Evolutionary conservation across 257 asterid genomes (phyloP).

Genomic region (Verbena officinalis): DNA sequence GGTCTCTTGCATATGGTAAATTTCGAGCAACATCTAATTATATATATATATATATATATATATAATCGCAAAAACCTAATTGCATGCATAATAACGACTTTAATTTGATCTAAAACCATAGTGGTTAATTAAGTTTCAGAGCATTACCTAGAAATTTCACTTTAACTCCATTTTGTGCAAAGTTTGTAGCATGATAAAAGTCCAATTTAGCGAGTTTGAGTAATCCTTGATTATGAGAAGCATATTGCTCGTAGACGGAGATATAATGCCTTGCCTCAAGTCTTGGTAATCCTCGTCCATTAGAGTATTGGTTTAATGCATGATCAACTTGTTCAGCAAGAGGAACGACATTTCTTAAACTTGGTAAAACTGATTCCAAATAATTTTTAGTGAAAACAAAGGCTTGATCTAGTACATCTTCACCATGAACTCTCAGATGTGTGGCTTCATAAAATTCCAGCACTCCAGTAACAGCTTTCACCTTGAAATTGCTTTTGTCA

Average conservation of each 20-base stretch:
- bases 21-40: slow-evolving; percentile 17
- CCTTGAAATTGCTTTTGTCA: slow-evolving; percentile 24
- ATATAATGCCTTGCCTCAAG: too few relatives aligned
- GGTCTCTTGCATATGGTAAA: slow-evolving; percentile 35
- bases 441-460: slow-evolving; percentile 45
- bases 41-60: too few relatives aligned
- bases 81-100: background rate
- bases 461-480: slow-evolving; percentile 6
- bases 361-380: slow-evolving; percentile 25
- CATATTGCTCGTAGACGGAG: too few relatives aligned
- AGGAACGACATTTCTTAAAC: slow-evolving; percentile 8
- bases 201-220: too few relatives aligned
- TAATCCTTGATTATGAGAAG: too few relatives aligned
- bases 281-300: slow-evolving; percentile 24
- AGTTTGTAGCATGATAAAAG: too few relatives aligned
- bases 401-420: slow-evolving; percentile 40
- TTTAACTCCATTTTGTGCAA: too few relatives aligned
- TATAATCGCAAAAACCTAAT: background rate
- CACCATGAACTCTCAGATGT: slow-evolving; percentile 39
- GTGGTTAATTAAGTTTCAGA: background rate
- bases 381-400: slow-evolving; percentile 23
- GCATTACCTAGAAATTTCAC: too few relatives aligned
- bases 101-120: too few relatives aligned
- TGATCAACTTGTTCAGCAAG: slow-evolving; percentile 20
- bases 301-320: slow-evolving; percentile 28